Percentiles rank a stretch among this genome's conserved stretches.
These are phyloP conservation scores for Condylostoma magnum DNA, from an alignment of 169 alveolate species.

Conservation along the genomic window DNA sequence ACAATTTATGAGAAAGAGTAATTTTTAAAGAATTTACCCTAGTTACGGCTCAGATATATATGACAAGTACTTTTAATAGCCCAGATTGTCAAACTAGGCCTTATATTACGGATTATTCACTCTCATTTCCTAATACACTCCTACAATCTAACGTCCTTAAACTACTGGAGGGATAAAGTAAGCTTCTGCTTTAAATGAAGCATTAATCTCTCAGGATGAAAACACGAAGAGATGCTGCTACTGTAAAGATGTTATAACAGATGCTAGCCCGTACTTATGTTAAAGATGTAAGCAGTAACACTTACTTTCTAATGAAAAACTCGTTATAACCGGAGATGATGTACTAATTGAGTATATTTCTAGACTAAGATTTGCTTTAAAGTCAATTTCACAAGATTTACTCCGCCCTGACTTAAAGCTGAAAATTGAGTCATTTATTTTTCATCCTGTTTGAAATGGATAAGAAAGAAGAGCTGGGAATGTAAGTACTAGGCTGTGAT, in stretches of 20 bases:
- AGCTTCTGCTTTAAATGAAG: too few species aligned
- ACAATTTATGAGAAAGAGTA: slow-evolving; percentile 45
- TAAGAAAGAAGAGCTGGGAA: slow-evolving; percentile 36
- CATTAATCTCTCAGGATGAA: too few species aligned
- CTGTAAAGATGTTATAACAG: too few species aligned
- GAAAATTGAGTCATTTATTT: slow-evolving; percentile 44
- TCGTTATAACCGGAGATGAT: slow-evolving; percentile 61
- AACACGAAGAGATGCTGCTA: too few species aligned
- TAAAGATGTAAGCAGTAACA: too few species aligned
- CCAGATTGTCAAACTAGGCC: not conserved
- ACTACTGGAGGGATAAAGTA: too few species aligned
- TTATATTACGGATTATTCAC: slow-evolving; percentile 5
- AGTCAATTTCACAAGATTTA: slow-evolving; percentile 29
- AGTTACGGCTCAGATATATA: slow-evolving; percentile 28
- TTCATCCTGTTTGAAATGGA: slow-evolving; percentile 55
- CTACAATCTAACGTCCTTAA: too few species aligned
- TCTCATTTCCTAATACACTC: too few species aligned
- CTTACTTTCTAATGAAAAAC: too few species aligned
- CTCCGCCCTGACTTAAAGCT: slow-evolving; percentile 43
- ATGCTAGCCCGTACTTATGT: too few species aligned
- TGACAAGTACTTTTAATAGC: slow-evolving; percentile 4
- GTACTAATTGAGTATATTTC: slow-evolving; percentile 49
- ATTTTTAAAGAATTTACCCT: slow-evolving; percentile 52
- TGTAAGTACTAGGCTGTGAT: slow-evolving; percentile 30
- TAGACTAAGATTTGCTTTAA: slow-evolving; percentile 33